Evolutionary conservation across 495 filamentous ascomycete species (phyloP), one percentile per base, ranked within the genome.

Genomic region (Penicillium antarcticum): DNA sequence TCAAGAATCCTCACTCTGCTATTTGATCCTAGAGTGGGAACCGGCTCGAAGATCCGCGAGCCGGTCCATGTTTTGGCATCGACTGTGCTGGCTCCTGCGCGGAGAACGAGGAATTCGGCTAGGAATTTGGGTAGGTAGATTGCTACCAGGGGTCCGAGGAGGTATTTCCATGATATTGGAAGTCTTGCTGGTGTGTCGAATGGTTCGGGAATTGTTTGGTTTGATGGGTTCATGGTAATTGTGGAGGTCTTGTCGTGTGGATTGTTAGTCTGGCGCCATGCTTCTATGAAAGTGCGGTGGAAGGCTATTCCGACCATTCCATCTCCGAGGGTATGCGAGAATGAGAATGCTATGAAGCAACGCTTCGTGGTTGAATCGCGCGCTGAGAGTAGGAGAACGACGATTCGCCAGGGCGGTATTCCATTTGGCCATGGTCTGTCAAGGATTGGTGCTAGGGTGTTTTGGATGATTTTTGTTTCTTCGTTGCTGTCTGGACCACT

Each of bases 281-380:
- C 48, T 2, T 56, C 17, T 5, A 61, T 26, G 11, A 64, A 64
- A 0, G 55, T 58, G 4, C 41, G 55, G 43, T 64, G 61, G 34
- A 64, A 64, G 12, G 55, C 29, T 3, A 49, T 31, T 42, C 58
- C 61, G 11, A 61, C 47, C 43, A 61, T 54, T 0, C 61, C 61
- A 9, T 64, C 61, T n/a, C 61, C 61, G 2, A 64, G 26, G 6
- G 58, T 46, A 44, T 64, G 61, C 1, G 58, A 64, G 41, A 64
- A 61, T 1, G 61, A 26, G 48, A 64, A 61, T 1, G 47, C 55
- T 8, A 64, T 50, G 4, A 64, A 58, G 43, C 55, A 61, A 29
- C 61, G 58, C 12, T 14, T 53, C 21, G 36, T 46, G 17, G 18
- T 34, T 16, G 51, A 41, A 11, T 35, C 40, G 8, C 12, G 33